Conservation (phyloP, 441 rosid genomes). For the Omphalea diandra region DNA sequence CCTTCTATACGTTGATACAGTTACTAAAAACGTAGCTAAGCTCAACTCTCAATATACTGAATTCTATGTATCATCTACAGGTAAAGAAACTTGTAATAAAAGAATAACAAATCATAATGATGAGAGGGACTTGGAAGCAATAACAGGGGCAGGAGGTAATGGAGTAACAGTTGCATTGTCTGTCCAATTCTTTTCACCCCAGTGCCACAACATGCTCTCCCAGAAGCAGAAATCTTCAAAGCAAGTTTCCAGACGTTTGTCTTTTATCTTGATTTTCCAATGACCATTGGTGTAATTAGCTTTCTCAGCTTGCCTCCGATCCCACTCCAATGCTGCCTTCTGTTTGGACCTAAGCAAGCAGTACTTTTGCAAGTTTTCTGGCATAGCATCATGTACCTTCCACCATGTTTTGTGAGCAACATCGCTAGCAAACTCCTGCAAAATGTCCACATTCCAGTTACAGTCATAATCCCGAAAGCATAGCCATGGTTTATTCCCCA, state of each 20-base stretch:
- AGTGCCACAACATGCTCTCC: slow-evolving; percentile 90
- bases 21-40: slow-evolving; percentile 50
- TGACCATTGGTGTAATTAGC: slow-evolving; percentile 73
- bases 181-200: slow-evolving; percentile 83
- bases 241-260: slow-evolving; percentile 59
- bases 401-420: slow-evolving; percentile 83
- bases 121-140: slow-evolving; percentile 28
- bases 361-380: slow-evolving; percentile 58
- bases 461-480: slow-evolving; percentile 92
- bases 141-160: slow-evolving; percentile 30
- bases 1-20: slow-evolving; percentile 58
- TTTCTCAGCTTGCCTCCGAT: slow-evolving; percentile 77
- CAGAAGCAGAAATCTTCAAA: slow-evolving; percentile 71
- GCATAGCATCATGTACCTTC: slow-evolving; percentile 90
- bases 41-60: slow-evolving; percentile 17
- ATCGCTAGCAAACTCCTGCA: slow-evolving; percentile 74
- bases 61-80: slow-evolving; percentile 18
- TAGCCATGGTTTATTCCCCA: slow-evolving; percentile 81
- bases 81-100: slow-evolving; percentile 18
- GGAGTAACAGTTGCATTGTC: slow-evolving; percentile 49
- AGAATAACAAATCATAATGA: slow-evolving; percentile 32
- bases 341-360: slow-evolving; percentile 72
- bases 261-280: slow-evolving; percentile 77
- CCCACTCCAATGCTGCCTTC: slow-evolving; percentile 89
- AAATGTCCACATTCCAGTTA: slow-evolving; percentile 83